A percentile compares a stretch with the other conserved stretches of the same genome.
Conservation (phyloP, 352 stramenopile genomes). For the Phytophthora melonis region DNA sequence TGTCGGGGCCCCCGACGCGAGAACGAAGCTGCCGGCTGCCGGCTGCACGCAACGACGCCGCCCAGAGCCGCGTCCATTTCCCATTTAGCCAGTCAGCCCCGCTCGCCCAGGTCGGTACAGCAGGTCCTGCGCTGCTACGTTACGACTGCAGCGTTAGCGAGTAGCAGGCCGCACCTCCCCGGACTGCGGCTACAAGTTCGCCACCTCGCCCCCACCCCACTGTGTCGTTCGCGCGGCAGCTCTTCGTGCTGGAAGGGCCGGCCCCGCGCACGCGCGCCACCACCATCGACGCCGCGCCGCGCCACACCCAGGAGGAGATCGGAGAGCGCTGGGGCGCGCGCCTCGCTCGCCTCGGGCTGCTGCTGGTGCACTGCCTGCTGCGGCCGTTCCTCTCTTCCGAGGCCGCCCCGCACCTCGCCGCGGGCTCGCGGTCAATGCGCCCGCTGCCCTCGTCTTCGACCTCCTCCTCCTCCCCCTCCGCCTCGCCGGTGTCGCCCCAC, state of each 20-base stretch:
- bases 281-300: slow-evolving; percentile 22
- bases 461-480: background rate
- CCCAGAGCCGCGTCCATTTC: slow-evolving; percentile 22
- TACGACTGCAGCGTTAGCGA: too few species aligned
- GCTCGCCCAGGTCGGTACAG: too few species aligned
- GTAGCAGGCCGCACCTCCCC: too few species aligned
- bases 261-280: slow-evolving; percentile 1
- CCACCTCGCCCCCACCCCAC: background rate
- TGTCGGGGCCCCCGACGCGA: slow-evolving; percentile 11
- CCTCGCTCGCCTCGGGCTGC: slow-evolving; percentile 46
- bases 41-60: slow-evolving; percentile 12
- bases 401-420: slow-evolving; percentile 13
- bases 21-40: background rate
- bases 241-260: background rate
- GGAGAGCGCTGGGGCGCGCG: slow-evolving; percentile 45
- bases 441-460: background rate
- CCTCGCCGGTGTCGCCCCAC: slow-evolving; percentile 7
- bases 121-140: too few species aligned
- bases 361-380: slow-evolving; percentile 44
- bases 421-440: slow-evolving; percentile 16
- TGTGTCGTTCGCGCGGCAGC: background rate
- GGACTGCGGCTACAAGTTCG: background rate
- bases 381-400: slow-evolving; percentile 37
- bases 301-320: slow-evolving; percentile 13
- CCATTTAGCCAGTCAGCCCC: slow-evolving; percentile 38